Base-by-base conservation (phyloP, 2,329 filamentous ascomycete species). In the Botrytis aclada region DNA sequence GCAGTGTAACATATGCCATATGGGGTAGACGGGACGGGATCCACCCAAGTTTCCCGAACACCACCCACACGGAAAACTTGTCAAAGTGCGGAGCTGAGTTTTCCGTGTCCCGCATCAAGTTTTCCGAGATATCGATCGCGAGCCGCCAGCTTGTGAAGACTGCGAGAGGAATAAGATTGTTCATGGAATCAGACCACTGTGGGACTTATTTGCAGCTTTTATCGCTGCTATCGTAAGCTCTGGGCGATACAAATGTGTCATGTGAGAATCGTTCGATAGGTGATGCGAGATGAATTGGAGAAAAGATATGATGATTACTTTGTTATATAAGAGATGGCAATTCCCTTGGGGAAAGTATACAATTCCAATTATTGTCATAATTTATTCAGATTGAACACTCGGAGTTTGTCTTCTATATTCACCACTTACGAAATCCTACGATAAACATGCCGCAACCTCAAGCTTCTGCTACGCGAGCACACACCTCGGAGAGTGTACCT, bases 31-130 rank as follows among this genome's bases (percentile, higher is more conserved):
- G 25, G 45, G 25, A 67, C 9, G 25, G 45, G 45, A 39, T 54
- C 34, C 29, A 51, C 22, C 22, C 25, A 29, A 29, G 45, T 67
- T 29, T 56, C 25, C 64, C 47, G 45, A 32, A 14, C 14, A 18
- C 37, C 29, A 22, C 18, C 32, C 32, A 25, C 25, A 56, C 34
- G 64, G 64, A 22, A 39, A 54, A 54, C 47, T 29, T 22, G 2
- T n/a, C 47, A 18, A 12, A 41, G 7, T 56, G n/a, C 8, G 32
- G 45, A 32, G 25, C 45, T 20, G 32, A 22, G 47, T 39, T 67
- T 56, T 67, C 64, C 45, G 34, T 56, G 47, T 25, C 64, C 64
- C 64, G 64, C 45, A 56, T 67, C 20, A 22, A 29, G 47, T 56
- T 67, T 41, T 56, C 65, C 65, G 25, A 56, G 47, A 32, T 32